phyloP scores from a whole-genome alignment of 2,329 filamentous ascomycete genomes.

The Trichoderma endophyticum region DNA sequence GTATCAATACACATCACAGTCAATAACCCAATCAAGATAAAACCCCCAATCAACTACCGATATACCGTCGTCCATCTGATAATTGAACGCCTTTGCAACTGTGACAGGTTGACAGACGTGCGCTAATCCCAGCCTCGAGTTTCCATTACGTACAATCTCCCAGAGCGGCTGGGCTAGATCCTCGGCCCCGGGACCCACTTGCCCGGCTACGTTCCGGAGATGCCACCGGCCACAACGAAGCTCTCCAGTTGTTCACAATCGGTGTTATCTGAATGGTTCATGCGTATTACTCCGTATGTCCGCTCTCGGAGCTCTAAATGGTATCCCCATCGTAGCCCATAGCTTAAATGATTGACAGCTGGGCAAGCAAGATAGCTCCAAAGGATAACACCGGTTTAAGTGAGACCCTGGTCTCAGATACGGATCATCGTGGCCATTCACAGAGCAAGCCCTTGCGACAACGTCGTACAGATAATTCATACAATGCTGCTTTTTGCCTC shows the following conservation, averaged over 20 bases:
- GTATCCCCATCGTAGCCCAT: not conserved
- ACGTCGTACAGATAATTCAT: not conserved
- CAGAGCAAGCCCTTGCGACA: not conserved
- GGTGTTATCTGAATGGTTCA: not conserved
- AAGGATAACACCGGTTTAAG: not conserved
- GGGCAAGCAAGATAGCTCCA: not conserved
- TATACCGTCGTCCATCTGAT: not conserved
- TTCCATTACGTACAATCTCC: slow-evolving; percentile 7
- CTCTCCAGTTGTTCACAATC: not conserved
- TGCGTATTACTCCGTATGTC: not conserved
- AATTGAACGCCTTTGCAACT: not conserved
- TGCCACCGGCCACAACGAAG: not conserved
- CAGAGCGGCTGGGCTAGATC: slow-evolving; percentile 7
- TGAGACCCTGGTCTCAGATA: not conserved
- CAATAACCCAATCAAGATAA: not conserved
- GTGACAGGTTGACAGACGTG: not conserved
- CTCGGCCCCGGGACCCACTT: not conserved
- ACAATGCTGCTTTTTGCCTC: not conserved
- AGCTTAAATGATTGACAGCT: not conserved
- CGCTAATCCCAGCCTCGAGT: not conserved
- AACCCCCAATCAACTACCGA: not conserved
- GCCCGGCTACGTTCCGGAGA: not conserved
- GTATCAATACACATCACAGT: not conserved
- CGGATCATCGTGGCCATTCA: not conserved
- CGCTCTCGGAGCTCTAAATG: not conserved